A percentile compares a stretch with the other conserved stretches of the same genome.
Conservation (phyloP, 2,329 filamentous ascomycete genomes). For the Cucurbitaria berberidis region DNA sequence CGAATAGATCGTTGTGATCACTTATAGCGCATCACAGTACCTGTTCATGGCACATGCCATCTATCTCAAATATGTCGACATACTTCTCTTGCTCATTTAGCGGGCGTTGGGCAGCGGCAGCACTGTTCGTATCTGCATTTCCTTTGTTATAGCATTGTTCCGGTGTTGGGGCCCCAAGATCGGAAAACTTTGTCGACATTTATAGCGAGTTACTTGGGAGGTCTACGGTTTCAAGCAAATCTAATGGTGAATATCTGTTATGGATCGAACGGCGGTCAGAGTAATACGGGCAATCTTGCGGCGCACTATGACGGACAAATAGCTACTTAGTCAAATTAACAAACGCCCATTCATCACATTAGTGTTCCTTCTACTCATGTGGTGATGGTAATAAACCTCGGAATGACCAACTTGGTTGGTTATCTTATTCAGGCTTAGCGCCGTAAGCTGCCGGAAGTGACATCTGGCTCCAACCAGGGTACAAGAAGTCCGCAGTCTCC, state of each 20-base stretch:
- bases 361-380: too few relatives aligned
- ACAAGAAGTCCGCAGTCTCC: constrained; percentile 17
- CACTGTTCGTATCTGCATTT: background rate
- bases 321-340: background rate
- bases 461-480: constrained; percentile 39
- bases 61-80: background rate
- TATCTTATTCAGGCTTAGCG: constrained; percentile 7
- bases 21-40: background rate
- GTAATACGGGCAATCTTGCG: background rate
- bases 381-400: too few relatives aligned
- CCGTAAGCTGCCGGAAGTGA: constrained; percentile 26
- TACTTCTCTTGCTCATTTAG: constrained; percentile 2
- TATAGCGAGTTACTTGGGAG: background rate
- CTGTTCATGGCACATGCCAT: background rate
- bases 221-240: background rate
- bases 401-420: background rate
- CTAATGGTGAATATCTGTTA: background rate
- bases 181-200: background rate
- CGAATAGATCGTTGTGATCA: background rate
- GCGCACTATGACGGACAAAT: background rate
- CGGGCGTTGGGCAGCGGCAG: constrained; percentile 2
- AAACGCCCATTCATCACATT: too few relatives aligned
- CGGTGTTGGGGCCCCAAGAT: background rate
- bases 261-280: background rate
- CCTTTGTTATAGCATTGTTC: constrained; percentile 5